Base-by-base conservation (phyloP, 1,139 yeast species). In the Suhomyces ambrosiae region DNA sequence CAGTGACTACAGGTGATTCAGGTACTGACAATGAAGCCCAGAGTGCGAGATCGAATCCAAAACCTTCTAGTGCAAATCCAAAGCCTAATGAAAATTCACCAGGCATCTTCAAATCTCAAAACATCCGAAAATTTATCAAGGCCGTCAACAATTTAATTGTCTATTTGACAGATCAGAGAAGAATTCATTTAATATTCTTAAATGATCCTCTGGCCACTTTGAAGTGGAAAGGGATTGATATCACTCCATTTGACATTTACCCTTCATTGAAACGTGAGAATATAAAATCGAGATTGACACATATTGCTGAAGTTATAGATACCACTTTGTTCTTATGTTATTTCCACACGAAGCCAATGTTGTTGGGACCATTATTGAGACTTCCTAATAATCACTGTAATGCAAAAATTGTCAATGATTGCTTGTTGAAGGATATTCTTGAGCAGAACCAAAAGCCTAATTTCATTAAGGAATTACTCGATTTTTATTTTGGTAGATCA, bases 341-440 rank as follows among this genome's bases (percentile, higher is more conserved):
- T 54, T 69, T 80, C 47, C 60, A 79, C 18, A 76, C 78, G 25
- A 79, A 79, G 40, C 87, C 89, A 0, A 76, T 83, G 49, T 69
- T 92, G 54, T 73, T 92, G 12, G 96, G 95, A 0, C 94, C 97
- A 0, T 73, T 92, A 23, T 71, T 92, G 6, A 68, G 97, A 36
- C 71, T 89, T 2, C 76, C 76, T 0, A 76, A 79, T 27, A 92
- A 90, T 54, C 69, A 71, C 44, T 88, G 97, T 63, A 83, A 84
- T 52, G 73, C 84, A 2, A 65, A 65, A 1, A 71, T 78, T 3
- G 96, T 88, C 2, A 76, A 79, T 37, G 60, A 65, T 5, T 71
- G 78, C 38, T 71, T 90, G 23, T 50, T 70, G 24, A 52, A 54
- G 11, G 56, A 60, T 44, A 33, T 59, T n/a, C 28, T 30, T 13